Evolutionary conservation across 495 filamentous ascomycete genomes (phyloP), one percentile per base, ranked within the genome.

Genomic region (Penicillium psychrofluorescens): DNA sequence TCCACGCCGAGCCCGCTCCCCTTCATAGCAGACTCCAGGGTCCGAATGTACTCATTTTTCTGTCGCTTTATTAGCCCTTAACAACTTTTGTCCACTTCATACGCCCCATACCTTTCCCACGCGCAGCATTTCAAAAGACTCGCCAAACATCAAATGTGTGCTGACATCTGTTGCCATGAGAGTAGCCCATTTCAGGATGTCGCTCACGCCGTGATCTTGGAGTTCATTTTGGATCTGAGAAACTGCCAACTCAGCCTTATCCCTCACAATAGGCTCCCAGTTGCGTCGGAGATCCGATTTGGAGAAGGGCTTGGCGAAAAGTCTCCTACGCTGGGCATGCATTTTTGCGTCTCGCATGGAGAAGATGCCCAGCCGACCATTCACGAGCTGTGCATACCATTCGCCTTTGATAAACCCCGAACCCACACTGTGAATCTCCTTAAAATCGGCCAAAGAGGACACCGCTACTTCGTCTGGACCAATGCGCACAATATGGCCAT

Each of bases 131-230:
- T 54, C 51, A 41, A 79, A 77, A 7, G 59, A 63, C 46, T 74
- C 70, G 1, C 75, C 75, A 54, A 79, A 78, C 13, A 64, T 66
- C 22, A 78, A 49, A 30, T 72, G 53, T 8, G 62, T 62, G 27
- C 71, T 66, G 6, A 75, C 58, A 45, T 78, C 76, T 1, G 66
- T 66, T 11, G 67, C 56, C 59, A 77, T 58, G 31, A 74, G 70
- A 32, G 61, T 54, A 53, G 56, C 71, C 75, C 75, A 77, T 43
- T 69, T 68, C 22, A 60, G 52, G 9, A 77, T 51, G 49, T 77
- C 72, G 10, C 49, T 35, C 9, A n/a, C 44, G 11, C 45, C 53
- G 9, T 61, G 14, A 1, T 29, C 48, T 35, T 58, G 40, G 29
- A 51, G 42, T 15, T 64, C 61, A 11, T 56, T 45, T 11, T 35